These are phyloP conservation scores for Eutrema heterophyllum DNA, from an alignment of 345 rosid genomes.

Conservation along the genomic window DNA sequence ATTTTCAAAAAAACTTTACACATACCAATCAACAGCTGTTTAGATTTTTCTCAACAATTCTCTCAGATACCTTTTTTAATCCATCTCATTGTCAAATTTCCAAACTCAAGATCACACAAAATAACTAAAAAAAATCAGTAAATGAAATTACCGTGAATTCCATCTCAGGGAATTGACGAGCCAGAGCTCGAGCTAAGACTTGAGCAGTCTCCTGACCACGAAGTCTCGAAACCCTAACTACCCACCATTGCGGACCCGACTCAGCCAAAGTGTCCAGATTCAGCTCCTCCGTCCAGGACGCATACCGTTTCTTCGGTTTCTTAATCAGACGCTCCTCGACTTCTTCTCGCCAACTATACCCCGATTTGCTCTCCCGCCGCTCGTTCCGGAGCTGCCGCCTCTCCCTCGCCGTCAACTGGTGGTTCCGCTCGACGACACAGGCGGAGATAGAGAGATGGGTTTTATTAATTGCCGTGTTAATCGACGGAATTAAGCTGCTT, in stretches of 20 bases:
- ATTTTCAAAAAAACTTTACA: neutral
- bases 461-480: slow-evolving; percentile 25
- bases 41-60: neutral
- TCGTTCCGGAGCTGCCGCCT: slow-evolving; percentile 78
- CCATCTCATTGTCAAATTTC: neutral
- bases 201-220: slow-evolving; percentile 60
- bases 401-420: slow-evolving; percentile 68
- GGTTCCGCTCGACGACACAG: slow-evolving; percentile 32
- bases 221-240: slow-evolving; percentile 51
- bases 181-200: slow-evolving; percentile 50
- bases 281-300: slow-evolving; percentile 55
- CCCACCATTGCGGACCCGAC: slow-evolving; percentile 85
- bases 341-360: slow-evolving; percentile 76
- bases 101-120: neutral
- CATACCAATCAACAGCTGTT: neutral
- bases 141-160: slow-evolving; percentile 54
- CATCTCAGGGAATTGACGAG: slow-evolving; percentile 49
- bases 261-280: slow-evolving; percentile 67
- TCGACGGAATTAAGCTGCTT: slow-evolving; percentile 34
- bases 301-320: slow-evolving; percentile 60
- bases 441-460: slow-evolving; percentile 29
- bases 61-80: neutral
- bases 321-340: slow-evolving; percentile 66
- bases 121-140: neutral
- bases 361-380: slow-evolving; percentile 60